Evolutionary conservation across 345 rosid genomes (phyloP), one percentile per base, ranked within the genome.

Genomic region (Trapa incisa): DNA sequence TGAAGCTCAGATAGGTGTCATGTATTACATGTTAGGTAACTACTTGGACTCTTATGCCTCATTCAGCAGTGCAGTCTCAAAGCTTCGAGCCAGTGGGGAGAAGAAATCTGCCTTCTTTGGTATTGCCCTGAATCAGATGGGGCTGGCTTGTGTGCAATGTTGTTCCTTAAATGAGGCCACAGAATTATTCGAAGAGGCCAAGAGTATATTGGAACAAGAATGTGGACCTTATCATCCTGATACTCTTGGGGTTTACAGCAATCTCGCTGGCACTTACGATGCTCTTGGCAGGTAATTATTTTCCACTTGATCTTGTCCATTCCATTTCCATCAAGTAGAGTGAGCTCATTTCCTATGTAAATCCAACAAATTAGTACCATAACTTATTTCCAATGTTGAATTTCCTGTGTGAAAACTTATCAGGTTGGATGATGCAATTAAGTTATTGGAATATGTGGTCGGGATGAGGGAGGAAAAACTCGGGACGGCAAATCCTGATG

Each of bases 201-300:
- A 83, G 80, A 67, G 48, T 73, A 73, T 90, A 72, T 62, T 88
- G 78, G 97, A 93, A 72, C 80, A 84, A 80, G 92, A 83, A 72
- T 86, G 77, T 48, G 97, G 98, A 60, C 88, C 94, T 0, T 78
- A 75, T 78, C 98, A 93, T 74, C 85, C 90, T 16, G 96, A 93
- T 75, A 93, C 98, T 10, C 86, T 93, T 11, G 97, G 90, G 37
- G 86, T 93, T n/a, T 90, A 87, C 67, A 90, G 91, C 79, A 93
- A 93, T 75, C 97, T 93, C 22, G 94, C 98, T 4, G 98, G 96
- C 75, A 84, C 92, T 13, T 93, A 93, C 72, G 97, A 93, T 75
- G 98, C 98, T 58, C 67, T 81, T 75, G 97, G 97, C 75, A 86
- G 98, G 98, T 92, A 74, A 50, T 53, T 69, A 10, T 22, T 76